phyloP scores from a whole-genome alignment of 2,329 filamentous ascomycete species.

The Nemania sp. region DNA sequence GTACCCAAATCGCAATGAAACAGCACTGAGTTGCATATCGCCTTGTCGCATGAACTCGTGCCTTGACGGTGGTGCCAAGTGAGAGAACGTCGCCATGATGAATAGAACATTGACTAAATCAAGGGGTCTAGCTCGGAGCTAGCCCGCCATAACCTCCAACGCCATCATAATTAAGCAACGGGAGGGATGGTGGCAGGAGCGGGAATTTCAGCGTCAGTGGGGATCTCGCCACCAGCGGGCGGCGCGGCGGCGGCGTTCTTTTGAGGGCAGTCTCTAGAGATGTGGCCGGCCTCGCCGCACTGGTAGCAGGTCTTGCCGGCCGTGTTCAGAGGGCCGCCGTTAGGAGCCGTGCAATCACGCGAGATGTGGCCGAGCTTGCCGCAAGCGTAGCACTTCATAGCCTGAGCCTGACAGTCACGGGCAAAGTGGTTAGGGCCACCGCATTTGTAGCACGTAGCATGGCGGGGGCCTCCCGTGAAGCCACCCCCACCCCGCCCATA shows the following conservation, averaged over 20 bases:
- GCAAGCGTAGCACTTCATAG: constrained; percentile 98
- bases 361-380: constrained; percentile 95
- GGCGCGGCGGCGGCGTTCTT: constrained; percentile 49
- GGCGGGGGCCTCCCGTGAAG: constrained; percentile 70
- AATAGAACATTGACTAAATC: constrained; percentile 9
- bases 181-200: constrained; percentile 37
- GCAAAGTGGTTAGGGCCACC: constrained; percentile 96
- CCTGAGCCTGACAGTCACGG: constrained; percentile 95
- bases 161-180: constrained; percentile 37
- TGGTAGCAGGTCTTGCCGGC: constrained; percentile 99
- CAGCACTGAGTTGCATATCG: not conserved
- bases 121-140: not conserved
- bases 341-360: constrained; percentile 91
- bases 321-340: constrained; percentile 92
- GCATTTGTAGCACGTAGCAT: constrained; percentile 75
- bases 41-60: not conserved
- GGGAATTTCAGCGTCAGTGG: constrained; percentile 37
- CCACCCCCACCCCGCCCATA: constrained; percentile 76
- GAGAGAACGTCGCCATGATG: not conserved
- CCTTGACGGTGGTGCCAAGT: not conserved
- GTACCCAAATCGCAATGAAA: not conserved
- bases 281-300: constrained; percentile 93
- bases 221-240: constrained; percentile 44
- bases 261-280: constrained; percentile 91
- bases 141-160: constrained; percentile 9